Percentiles rank a stretch among this genome's conserved stretches.
Evolutionary conservation across 768 basidiomycete species (phyloP).

Genomic region (Lentinula aciculospora): DNA sequence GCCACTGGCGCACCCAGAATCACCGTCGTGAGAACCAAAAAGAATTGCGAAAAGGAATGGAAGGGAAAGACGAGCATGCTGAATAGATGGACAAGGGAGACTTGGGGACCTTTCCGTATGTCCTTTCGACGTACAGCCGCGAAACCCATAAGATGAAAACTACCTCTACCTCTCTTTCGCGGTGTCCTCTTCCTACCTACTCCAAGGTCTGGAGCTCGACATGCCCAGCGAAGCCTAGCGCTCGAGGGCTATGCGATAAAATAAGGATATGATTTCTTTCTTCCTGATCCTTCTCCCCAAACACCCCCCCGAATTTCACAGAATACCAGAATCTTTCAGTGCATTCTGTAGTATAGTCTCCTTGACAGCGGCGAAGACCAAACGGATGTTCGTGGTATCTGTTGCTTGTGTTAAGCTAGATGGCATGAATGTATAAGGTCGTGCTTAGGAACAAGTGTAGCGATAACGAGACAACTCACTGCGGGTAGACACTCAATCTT

Average conservation of each 20-base stretch:
- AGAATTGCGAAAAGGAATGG: conserved; percentile 2
- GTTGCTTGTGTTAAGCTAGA: conserved; percentile 74
- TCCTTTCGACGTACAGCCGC: neutral
- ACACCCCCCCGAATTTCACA: conserved; percentile 26
- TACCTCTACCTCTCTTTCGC: neutral
- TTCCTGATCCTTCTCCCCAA: neutral
- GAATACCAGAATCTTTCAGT: conserved; percentile 72
- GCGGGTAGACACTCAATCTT: conserved; percentile 83
- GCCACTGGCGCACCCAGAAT: neutral
- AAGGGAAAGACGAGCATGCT: neutral
- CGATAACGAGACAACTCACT: conserved; percentile 42
- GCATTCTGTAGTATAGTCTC: conserved; percentile 85
- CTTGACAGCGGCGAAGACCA: conserved; percentile 80
- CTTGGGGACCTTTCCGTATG: neutral
- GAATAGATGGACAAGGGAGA: neutral
- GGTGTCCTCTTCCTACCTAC: neutral
- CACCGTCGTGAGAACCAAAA: neutral
- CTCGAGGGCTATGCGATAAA: neutral
- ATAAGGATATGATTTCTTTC: neutral
- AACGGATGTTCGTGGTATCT: conserved; percentile 72
- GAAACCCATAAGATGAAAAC: neutral
- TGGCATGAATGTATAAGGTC: neutral
- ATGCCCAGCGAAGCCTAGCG: neutral
- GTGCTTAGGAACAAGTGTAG: neutral
- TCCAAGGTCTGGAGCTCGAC: neutral